phyloP scores from a whole-genome alignment of 495 filamentous ascomycete genomes.

The Aspergillus bridgeri region DNA sequence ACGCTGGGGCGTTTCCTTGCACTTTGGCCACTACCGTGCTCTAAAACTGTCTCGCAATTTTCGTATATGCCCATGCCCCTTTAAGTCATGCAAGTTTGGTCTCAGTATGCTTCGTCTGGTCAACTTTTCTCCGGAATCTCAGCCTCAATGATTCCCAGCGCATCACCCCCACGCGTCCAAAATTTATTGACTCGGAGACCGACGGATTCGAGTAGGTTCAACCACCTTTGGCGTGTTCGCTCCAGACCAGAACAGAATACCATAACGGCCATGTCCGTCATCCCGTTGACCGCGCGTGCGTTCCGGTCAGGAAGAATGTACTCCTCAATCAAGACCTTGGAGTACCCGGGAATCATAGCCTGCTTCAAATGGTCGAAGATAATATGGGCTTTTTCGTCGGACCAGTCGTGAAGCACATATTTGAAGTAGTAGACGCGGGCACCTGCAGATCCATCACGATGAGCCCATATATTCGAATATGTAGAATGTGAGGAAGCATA shows the following conservation, averaged over 20 bases:
- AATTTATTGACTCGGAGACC: constrained; percentile 30
- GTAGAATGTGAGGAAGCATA: background rate
- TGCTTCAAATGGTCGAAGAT: constrained; percentile 31
- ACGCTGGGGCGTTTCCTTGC: too few relatives aligned
- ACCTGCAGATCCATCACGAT: constrained; percentile 9
- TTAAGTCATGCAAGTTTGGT: background rate
- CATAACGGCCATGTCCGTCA: constrained; percentile 38
- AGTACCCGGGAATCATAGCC: constrained; percentile 40
- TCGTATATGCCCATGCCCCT: too few relatives aligned
- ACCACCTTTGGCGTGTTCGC: constrained; percentile 29
- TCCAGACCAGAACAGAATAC: constrained; percentile 25
- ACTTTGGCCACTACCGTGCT: too few relatives aligned
- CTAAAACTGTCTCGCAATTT: too few relatives aligned
- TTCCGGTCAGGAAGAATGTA: constrained; percentile 37
- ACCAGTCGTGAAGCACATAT: constrained; percentile 47
- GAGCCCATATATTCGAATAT: background rate
- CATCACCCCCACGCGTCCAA: constrained; percentile 20
- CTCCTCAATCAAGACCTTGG: constrained; percentile 38
- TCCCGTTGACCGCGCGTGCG: constrained; percentile 13
- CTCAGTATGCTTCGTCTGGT: background rate
- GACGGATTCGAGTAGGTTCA: constrained; percentile 24
- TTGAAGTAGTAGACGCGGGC: constrained; percentile 45
- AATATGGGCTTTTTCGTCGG: constrained; percentile 27
- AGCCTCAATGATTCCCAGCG: constrained; percentile 32
- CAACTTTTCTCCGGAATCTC: constrained; percentile 6